Evolutionary conservation across 129 eudicot species (phyloP).

Genomic region (Cynara cardunculus): DNA sequence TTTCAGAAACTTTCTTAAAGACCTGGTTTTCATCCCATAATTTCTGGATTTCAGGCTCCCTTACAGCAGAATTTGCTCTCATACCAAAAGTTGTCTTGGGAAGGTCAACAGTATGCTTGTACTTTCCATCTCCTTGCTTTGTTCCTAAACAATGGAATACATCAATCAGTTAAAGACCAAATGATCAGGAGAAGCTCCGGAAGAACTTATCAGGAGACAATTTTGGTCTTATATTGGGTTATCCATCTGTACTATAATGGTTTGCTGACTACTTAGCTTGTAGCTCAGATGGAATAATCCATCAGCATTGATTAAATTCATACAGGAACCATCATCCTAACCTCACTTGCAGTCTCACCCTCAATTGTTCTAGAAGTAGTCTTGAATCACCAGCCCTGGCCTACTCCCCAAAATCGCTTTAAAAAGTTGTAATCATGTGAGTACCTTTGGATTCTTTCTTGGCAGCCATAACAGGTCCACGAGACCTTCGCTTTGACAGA

Average conservation of each 20-base stretch:
- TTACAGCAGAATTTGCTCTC: slow-evolving; percentile 82
- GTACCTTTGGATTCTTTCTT: slow-evolving; percentile 81
- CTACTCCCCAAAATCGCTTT: background rate
- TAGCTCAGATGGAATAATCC: background rate
- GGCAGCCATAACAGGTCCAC: slow-evolving; percentile 95
- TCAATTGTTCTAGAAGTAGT: background rate
- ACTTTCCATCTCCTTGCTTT: slow-evolving; percentile 86
- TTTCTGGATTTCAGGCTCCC: slow-evolving; percentile 98
- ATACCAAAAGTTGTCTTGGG: slow-evolving; percentile 87
- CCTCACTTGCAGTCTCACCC: background rate
- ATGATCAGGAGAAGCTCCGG: background rate
- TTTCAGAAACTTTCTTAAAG: slow-evolving; percentile 67
- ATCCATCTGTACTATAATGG: background rate
- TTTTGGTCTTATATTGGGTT: background rate
- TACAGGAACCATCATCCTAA: background rate
- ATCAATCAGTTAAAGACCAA: background rate
- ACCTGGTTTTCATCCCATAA: slow-evolving; percentile 96
- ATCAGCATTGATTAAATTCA: background rate
- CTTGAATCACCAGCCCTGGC: background rate
- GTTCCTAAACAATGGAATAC: slow-evolving; percentile 39
- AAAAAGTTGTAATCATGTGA: slow-evolving; percentile 7
- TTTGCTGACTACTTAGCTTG: background rate
- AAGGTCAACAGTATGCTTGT: slow-evolving; percentile 86
- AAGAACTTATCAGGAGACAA: background rate
- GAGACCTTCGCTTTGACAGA: slow-evolving; percentile 74